phyloP scores from a whole-genome alignment of 768 basidiomycete genomes.

The Auricularia auricula-judae region DNA sequence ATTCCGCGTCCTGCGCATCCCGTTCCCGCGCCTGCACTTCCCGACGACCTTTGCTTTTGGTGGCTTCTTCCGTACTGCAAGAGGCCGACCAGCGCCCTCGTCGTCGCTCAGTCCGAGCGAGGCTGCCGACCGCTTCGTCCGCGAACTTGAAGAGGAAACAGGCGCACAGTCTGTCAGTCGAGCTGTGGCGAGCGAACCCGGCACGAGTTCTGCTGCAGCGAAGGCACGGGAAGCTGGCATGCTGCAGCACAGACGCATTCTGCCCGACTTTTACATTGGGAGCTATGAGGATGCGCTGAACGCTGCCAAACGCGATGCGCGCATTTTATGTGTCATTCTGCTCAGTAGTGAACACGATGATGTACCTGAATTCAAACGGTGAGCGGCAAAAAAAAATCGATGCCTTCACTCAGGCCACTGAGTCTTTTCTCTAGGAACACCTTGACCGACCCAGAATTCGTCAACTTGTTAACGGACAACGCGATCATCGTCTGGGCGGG shows the following conservation, averaged over 20 bases:
- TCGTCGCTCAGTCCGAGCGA: conserved; percentile 25
- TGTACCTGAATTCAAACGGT: conserved; percentile 71
- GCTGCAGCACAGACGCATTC: conserved; percentile 24
- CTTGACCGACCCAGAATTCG: conserved; percentile 60
- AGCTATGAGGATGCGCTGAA: conserved; percentile 74
- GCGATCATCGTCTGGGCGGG: conserved; percentile 85
- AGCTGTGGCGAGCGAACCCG: conserved; percentile 17
- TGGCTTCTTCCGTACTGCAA: conserved; percentile 10
- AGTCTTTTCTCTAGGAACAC: conserved; percentile 33
- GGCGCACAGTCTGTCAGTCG: conserved; percentile 55
- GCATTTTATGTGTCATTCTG: conserved; percentile 70
- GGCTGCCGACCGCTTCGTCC: conserved; percentile 68
- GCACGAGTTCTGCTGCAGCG: conserved; percentile 15
- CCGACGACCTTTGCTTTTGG: conserved; percentile 34
- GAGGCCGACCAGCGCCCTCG: conserved; percentile 19
- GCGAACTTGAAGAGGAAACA: conserved; percentile 75
- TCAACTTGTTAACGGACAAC: conserved; percentile 59
- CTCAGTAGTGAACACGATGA: conserved; percentile 89
- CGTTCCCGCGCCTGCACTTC: conserved; percentile 42
- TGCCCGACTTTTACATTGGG: conserved; percentile 75
- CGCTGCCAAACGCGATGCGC: conserved; percentile 55
- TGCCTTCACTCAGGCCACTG: no score
- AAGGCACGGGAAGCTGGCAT: conserved; percentile 20
- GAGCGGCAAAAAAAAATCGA: no score
- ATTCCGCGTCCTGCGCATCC: conserved; percentile 55